A percentile compares a stretch with the other conserved stretches of the same genome.
phyloP scores from a whole-genome alignment of 108 stramenopile species.

The Seminavis robusta region DNA sequence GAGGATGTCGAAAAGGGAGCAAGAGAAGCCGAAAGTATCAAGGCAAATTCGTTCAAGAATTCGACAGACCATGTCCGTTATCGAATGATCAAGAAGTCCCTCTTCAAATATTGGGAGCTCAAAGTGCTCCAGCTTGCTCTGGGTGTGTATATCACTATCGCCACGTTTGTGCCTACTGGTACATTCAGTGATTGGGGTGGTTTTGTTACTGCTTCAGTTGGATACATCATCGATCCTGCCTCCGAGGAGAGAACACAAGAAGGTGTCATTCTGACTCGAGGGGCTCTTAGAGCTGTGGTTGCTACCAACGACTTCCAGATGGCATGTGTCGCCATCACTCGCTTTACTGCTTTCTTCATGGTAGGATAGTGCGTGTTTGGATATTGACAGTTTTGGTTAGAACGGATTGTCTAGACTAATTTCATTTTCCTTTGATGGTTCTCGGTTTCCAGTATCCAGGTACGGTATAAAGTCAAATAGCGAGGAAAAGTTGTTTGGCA shows the following conservation, averaged over 20 bases:
- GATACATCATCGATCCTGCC: constrained; percentile 17
- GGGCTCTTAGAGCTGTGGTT: constrained; percentile 31
- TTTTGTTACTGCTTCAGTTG: constrained; percentile 7
- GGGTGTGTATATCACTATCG: constrained; percentile 20
- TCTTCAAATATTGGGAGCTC: constrained; percentile 23
- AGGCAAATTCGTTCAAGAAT: too few species aligned
- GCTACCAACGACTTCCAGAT: constrained; percentile 21
- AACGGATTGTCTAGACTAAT: too few species aligned
- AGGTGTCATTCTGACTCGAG: constrained; percentile 33
- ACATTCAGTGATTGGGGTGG: constrained; percentile 27
- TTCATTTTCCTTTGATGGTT: too few species aligned
- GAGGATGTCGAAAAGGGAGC: too few species aligned
- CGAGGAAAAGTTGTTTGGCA: too few species aligned
- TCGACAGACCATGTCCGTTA: too few species aligned
- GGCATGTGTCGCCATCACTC: constrained; percentile 30
- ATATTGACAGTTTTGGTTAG: too few species aligned
- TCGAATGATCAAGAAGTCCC: background rate
- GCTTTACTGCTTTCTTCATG: constrained; percentile 41
- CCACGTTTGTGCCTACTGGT: constrained; percentile 30
- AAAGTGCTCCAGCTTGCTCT: constrained; percentile 27
- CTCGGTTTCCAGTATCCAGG: too few species aligned
- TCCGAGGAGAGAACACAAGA: constrained; percentile 18
- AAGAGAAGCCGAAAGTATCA: too few species aligned
- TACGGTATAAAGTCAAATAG: too few species aligned
- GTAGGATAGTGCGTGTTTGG: too few species aligned